Conservation (phyloP, 495 filamentous ascomycete genomes). For the Astrothelium macrocarpum region DNA sequence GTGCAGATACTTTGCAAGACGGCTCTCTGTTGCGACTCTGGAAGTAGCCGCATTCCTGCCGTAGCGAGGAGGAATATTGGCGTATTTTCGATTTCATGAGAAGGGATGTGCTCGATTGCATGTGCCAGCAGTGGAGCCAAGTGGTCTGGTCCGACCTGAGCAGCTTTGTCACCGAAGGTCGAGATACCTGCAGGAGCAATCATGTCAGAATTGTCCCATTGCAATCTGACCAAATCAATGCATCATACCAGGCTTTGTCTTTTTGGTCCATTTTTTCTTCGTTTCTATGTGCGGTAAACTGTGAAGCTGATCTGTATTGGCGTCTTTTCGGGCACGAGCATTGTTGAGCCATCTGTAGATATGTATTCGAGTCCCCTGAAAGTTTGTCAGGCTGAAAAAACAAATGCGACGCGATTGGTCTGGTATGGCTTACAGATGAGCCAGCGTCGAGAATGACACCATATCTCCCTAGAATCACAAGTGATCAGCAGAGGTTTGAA, state of each 20-base stretch:
- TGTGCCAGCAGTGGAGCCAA: constrained; percentile 70
- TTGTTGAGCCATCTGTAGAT: constrained; percentile 87
- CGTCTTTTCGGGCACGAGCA: constrained; percentile 52
- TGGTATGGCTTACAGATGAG: constrained; percentile 47
- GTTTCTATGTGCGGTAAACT: constrained; percentile 71
- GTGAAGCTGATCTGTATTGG: constrained; percentile 49
- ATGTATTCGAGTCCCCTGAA: constrained; percentile 77
- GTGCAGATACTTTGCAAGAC: constrained; percentile 73
- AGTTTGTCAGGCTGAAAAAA: constrained; percentile 10
- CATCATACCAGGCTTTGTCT: constrained; percentile 67
- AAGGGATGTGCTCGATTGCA: constrained; percentile 72
- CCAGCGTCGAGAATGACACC: constrained; percentile 62
- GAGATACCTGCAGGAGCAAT: constrained; percentile 56
- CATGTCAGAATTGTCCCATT: background rate
- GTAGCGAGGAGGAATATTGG: constrained; percentile 93
- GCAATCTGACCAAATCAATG: background rate
- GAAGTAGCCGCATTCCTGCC: constrained; percentile 91
- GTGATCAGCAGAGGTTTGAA: background rate
- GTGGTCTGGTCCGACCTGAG: constrained; percentile 70
- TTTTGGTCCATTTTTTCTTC: constrained; percentile 82
- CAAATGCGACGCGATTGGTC: background rate
- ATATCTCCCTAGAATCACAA: constrained; percentile 31
- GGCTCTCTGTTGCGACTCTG: constrained; percentile 55
- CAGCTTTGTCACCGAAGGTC: constrained; percentile 69
- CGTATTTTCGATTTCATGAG: constrained; percentile 66